Base-by-base conservation (phyloP, 305 asterid species). In the Nicotiana rustica region DNA sequence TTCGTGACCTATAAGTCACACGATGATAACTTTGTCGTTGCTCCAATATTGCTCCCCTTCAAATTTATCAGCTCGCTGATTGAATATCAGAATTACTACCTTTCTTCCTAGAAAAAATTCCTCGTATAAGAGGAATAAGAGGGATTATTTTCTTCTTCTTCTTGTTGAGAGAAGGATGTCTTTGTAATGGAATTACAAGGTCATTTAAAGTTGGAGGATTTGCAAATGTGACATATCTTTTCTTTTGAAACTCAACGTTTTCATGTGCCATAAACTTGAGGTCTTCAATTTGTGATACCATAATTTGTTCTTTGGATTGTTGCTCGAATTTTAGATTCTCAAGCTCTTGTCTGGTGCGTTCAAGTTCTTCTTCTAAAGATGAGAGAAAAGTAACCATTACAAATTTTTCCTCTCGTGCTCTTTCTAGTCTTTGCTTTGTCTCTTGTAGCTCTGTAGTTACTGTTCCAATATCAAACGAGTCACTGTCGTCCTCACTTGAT, bases 131-230 rank as follows among this genome's bases (percentile, higher is more conserved):
- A 0, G 94, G 95, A 13, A 95, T 84, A 19, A 89, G 89, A 0
- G 64, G 25, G 0, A 73, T 13, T 25, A 49, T 73, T 86, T 89
- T 91, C 90, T 83, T 91, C 29, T 25, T 25, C 90, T 89, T 91
- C 91, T 88, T 91, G 85, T 82, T 89, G 19, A 91, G 85, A 38
- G 99, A 95, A 77, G 97, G 93, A 77, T 95, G 97, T 81, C 92
- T 90, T 70, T 88, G 89, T 29, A 93, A 86, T 25, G 29, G 29
- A 25, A 25, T 25, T 25, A 25, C 79, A 3, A 89, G n/a, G 8
- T 86, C 90, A 19, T 70, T 88, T 8, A 87, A 84, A 67, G 89
- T 62, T 1, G 92, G 89, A 5, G 88, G 91, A 67, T 88, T 91
- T 7, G 93, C 95, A 64, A 93, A 93, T 4, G 90, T 90, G n/a